Evolutionary conservation across 805 yeast species (phyloP), one percentile per base, ranked within the genome.

Genomic region (Wickerhamiella dianesei): DNA sequence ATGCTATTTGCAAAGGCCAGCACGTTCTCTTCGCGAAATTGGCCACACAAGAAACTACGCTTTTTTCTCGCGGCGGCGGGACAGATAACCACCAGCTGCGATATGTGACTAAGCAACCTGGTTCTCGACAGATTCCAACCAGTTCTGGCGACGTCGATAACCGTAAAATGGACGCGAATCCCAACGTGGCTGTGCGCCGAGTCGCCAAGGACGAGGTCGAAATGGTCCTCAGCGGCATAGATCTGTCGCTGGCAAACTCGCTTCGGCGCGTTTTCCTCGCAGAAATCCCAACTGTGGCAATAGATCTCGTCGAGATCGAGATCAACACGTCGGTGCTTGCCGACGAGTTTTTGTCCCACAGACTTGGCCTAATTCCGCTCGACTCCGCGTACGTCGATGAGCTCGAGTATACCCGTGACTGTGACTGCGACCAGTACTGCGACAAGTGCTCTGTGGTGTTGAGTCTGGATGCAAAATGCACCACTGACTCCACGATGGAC

Each of bases 401-500:
- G 51, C 69, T 89, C 53, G 79, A 85, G 52, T 89, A 88, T 66
- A 80, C 94, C 22, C 75, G 96, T 61, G 98, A 92, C 64, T 92
- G 99, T 65, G 88, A 94, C 40, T 92, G 99, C 70, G 98, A 92
- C 63, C 94, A 88, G 61, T 89, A 92, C 68, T 92, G 99, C 67
- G 88, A 86, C 50, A 81, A 82, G 64, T 92, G 99, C 68, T 80
- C 95, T 3, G 97, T 92, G 20, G 85, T 81, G 53, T 72, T 92
- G 48, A 79, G 81, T 49, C 68, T 92, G 53, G 79, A 84, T 48
- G 98, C 96, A n/a, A 72, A 77, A 53, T 89, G 96, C 63, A 89
- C 84, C 52, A 72, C 83, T 40, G 96, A 86, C 58, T 77, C 80
- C 41, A 84, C 94, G 9, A 82, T 86, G 76, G 85, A 81, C 55